phyloP scores from a whole-genome alignment of 148 eudicot species.

The Diospyros kaki region DNA sequence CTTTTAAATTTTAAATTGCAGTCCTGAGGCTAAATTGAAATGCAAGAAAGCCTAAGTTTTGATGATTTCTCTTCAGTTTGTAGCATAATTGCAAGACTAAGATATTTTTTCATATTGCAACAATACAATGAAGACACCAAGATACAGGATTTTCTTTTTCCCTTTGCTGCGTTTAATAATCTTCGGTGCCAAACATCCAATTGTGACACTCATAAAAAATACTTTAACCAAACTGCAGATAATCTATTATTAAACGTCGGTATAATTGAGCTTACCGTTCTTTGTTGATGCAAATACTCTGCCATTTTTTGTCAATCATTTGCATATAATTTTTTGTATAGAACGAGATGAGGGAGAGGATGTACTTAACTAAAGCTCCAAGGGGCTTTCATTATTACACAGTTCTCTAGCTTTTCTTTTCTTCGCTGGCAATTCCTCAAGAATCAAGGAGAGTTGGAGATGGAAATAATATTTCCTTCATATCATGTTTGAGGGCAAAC shows the following conservation, averaged over 20 bases:
- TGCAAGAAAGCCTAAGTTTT: neutral
- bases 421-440: neutral
- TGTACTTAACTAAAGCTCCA: constrained; percentile 8
- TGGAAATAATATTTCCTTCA: neutral
- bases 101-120: neutral
- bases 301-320: neutral
- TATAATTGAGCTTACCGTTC: neutral
- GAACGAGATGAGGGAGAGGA: constrained; percentile 2
- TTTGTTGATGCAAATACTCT: neutral
- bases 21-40: constrained; percentile 6
- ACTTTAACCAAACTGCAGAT: neutral
- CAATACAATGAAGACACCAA: neutral
- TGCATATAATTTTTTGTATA: constrained; percentile 1
- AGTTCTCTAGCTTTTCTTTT: neutral
- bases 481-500: neutral
- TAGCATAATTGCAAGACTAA: neutral
- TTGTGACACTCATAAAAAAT: neutral
- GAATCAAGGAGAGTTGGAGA: neutral
- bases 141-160: neutral
- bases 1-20: neutral
- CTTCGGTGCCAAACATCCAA: neutral
- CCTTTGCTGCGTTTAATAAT: neutral
- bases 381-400: neutral
- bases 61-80: neutral
- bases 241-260: neutral